Evolutionary conservation across 495 filamentous ascomycete genomes (phyloP), one percentile per base, ranked within the genome.

Genomic region (Wilcoxina mikolae): DNA sequence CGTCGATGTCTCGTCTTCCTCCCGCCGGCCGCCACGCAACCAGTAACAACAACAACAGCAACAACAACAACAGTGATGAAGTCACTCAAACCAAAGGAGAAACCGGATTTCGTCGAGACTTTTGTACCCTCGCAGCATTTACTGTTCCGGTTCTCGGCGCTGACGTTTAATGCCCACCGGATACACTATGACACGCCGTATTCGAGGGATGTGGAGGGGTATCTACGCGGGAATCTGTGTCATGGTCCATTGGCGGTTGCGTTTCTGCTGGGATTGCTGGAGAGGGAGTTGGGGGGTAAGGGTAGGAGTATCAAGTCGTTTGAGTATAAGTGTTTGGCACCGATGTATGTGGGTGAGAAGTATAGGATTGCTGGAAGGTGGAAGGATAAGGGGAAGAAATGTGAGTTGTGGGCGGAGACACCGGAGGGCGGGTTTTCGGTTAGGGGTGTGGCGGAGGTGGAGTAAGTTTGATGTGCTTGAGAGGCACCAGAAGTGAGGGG

Each of bases 241-340:
- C 90, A 95, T 61, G 90, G 90, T 0, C 90, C 90, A 0, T 71
- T 96, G 59, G 78, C 78, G n/a, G 69, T 90, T 38, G 78, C 80
- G 1, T 66, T 95, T 10, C 78, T 95, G 68, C 68, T 94, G 29
- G 73, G 77, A 18, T 71, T 78, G 15, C 63, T 95, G 15, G 67
- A 74, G 33, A 67, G 68, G 2, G 70, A 78, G 41, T 61, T 87
- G 1, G 55, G 58, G 1, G 58, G 58, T 7, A 28, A 55, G 27
- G 44, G 43, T 58, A 58, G 49, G 42, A 54, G 23, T 49, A 67
- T 84, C 23, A 67, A 62, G 54, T 65, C 63, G 0, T 74, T 96
- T 39, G 75, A 84, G 38, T 96, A 95, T 63, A 76, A 75, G 26
- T 94, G 94, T 63, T 57, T 94, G n/a, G 77, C 83, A 17, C 86